Base-by-base conservation (phyloP, 768 basidiomycete species). In the Erythrobasidium yunnanense region DNA sequence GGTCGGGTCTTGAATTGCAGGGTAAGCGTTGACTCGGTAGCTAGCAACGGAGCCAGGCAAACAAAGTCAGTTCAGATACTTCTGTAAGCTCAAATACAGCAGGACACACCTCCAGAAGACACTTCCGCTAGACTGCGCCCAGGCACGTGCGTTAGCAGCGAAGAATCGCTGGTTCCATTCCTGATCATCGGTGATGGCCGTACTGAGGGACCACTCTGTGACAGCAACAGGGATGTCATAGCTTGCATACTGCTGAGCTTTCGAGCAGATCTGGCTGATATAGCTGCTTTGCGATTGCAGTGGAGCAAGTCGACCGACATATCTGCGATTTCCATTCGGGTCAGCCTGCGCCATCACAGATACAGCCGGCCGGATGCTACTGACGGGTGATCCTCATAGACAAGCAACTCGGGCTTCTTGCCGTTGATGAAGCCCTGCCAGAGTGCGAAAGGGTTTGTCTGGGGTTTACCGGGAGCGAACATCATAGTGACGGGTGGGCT, bases 81-180 rank as follows among this genome's bases (percentile, higher is more conserved):
- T n/a, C n/a, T n/a, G n/a, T n/a, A n/a, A n/a, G n/a, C n/a, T n/a
- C n/a, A n/a, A n/a, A n/a, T n/a, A n/a, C n/a, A n/a, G n/a, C n/a
- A n/a, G n/a, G n/a, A n/a, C 34, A 5, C 34, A 38, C 65, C 32
- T 46, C 56, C 67, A 69, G 54, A 65, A 66, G 22, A 67, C 33
- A 18, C 55, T 33, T 1, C 71, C 69, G 1, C 67, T 69, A 4
- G 58, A 56, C 70, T 72, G 71, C 0, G 73, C 62, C 70, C 71
- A 74, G 1, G 71, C 69, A 2, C 62, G 57, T 46, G 71, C 35
- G 47, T 74, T 72, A 30, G 67, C 63, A 35, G 69, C 52, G 63
- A 68, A 74, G 68, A 73, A 73, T 18, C 66, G 22, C 25, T 38
- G 47, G 35, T 73, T 72, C 65, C 72, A 74, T 2, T 34, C 56